Percentiles rank a stretch among this genome's conserved stretches.
Evolutionary conservation across 2,329 filamentous ascomycete genomes (phyloP).

Genomic region (Clathrospora elynae): DNA sequence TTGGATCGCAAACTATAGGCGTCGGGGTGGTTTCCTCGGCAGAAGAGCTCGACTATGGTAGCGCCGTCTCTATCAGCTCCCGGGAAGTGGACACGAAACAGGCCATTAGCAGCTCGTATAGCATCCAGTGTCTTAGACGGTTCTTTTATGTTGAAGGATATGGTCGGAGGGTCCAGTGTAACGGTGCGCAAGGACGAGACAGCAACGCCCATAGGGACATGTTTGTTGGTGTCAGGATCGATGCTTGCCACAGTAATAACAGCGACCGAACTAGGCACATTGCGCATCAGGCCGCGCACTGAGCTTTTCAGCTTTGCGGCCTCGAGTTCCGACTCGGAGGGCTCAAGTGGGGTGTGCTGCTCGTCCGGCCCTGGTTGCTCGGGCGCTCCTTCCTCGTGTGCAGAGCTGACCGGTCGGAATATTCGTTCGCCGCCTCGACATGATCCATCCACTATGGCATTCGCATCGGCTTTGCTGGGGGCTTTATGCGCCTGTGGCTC

Average conservation of each 20-base stretch:
- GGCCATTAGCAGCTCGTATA: slow-evolving; percentile 50
- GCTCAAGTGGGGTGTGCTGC: slow-evolving; percentile 1
- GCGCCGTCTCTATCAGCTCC: slow-evolving; percentile 35
- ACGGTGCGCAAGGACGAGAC: slow-evolving; percentile 67
- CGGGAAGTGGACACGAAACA: slow-evolving; percentile 60
- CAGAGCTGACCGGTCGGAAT: not conserved
- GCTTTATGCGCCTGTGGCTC: slow-evolving; percentile 11
- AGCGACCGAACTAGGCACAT: slow-evolving; percentile 62
- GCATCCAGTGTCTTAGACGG: slow-evolving; percentile 63
- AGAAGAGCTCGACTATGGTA: slow-evolving; percentile 37
- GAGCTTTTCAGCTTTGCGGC: slow-evolving; percentile 13
- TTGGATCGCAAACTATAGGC: slow-evolving; percentile 26
- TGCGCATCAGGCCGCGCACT: slow-evolving; percentile 55
- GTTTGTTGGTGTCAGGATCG: slow-evolving; percentile 17
- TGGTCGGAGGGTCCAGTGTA: slow-evolving; percentile 61
- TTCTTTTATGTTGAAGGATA: slow-evolving; percentile 65
- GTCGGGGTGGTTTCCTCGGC: slow-evolving; percentile 32
- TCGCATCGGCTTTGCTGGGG: too few species aligned
- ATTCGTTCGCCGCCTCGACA: not conserved
- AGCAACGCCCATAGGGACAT: slow-evolving; percentile 53
- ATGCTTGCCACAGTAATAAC: slow-evolving; percentile 54
- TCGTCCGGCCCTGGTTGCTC: slow-evolving; percentile 3
- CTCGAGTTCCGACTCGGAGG: slow-evolving; percentile 6
- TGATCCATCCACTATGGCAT: not conserved
- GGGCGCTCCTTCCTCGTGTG: slow-evolving; percentile 2